phyloP scores from a whole-genome alignment of 768 basidiomycete genomes.

The Termitomyces sp. region DNA sequence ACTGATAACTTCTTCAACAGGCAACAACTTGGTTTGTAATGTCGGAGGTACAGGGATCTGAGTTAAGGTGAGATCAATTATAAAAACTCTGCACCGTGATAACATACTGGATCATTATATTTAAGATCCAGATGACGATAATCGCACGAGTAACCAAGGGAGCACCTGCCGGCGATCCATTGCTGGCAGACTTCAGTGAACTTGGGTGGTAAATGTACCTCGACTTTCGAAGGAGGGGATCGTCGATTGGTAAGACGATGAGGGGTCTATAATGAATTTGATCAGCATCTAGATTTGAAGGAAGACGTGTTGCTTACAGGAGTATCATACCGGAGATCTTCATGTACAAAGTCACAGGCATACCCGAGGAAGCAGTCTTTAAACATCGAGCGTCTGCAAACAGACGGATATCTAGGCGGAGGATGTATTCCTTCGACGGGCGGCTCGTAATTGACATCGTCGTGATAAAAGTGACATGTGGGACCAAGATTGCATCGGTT shows the following conservation, averaged over 20 bases:
- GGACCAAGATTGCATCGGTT: constrained; percentile 10
- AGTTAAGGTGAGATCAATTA: neutral
- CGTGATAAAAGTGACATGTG: constrained; percentile 11
- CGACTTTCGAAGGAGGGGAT: neutral
- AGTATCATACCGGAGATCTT: constrained; percentile 11
- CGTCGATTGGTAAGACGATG: neutral
- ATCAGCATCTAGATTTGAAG: neutral
- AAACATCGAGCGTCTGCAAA: constrained; percentile 3
- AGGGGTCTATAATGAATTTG: neutral
- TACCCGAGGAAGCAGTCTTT: constrained; percentile 5
- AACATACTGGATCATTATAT: constrained; percentile 16
- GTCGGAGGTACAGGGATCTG: neutral
- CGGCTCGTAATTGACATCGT: constrained; percentile 12
- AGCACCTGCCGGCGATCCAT: constrained; percentile 28
- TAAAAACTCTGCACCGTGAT: too few relatives aligned
- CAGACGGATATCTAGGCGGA: constrained; percentile 6
- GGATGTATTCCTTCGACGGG: constrained; percentile 14
- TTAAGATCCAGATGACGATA: constrained; percentile 22
- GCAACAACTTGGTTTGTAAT: neutral
- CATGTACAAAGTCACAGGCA: constrained; percentile 10
- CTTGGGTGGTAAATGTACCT: constrained; percentile 14
- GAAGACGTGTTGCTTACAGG: neutral
- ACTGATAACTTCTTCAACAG: neutral
- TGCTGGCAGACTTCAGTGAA: constrained; percentile 19
- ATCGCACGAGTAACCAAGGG: constrained; percentile 17